phyloP scores from a whole-genome alignment of 345 rosid species.

The Euphorbia pulcherrima region DNA sequence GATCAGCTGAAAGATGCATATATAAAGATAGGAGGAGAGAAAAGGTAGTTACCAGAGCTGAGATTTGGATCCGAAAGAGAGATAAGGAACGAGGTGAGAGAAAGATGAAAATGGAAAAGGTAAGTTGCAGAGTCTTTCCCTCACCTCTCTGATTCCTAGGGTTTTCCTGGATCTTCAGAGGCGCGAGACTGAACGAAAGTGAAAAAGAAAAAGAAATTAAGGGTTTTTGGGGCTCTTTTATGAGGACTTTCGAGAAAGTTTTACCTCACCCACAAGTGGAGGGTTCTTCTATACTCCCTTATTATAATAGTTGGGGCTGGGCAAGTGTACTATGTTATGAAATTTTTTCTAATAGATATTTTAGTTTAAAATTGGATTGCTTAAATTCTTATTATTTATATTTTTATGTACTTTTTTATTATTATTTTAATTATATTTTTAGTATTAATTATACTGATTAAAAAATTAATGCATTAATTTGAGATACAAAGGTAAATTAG shows the following conservation, averaged over 20 bases:
- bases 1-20: neutral
- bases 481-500: too few species aligned
- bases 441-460: too few species aligned
- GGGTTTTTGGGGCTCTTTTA: constrained; percentile 3
- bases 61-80: constrained; percentile 11
- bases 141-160: constrained; percentile 44
- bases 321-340: too few species aligned
- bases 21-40: neutral
- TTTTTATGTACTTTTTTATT: too few species aligned
- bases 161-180: constrained; percentile 49
- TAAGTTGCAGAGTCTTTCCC: constrained; percentile 12
- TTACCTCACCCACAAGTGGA: neutral
- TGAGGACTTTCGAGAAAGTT: neutral
- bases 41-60: constrained; percentile 2
- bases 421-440: too few species aligned
- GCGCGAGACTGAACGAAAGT: constrained; percentile 20
- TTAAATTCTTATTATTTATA: too few species aligned
- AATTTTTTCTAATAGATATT: too few species aligned
- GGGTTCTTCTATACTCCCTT: too few species aligned
- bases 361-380: too few species aligned
- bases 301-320: too few species aligned
- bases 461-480: too few species aligned
- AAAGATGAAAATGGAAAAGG: neutral
- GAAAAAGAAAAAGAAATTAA: neutral
- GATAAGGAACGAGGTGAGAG: constrained; percentile 30